Evolutionary conservation across 2,329 filamentous ascomycete species (phyloP).

Genomic region (Plenodomus biglobosus): DNA sequence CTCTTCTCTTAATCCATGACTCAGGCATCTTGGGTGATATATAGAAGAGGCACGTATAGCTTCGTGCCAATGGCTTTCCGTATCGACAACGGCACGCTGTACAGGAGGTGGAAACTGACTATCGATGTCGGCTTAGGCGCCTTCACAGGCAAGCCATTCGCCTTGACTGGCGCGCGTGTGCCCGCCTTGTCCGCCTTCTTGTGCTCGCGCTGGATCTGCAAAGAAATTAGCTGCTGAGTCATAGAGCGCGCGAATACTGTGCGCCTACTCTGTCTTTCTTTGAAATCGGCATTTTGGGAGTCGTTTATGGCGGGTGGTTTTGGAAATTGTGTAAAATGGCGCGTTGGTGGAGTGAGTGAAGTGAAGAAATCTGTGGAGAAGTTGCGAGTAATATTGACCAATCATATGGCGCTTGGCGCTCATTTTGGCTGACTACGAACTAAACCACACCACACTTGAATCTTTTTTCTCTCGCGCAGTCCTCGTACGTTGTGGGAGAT

Average conservation of each 20-base stretch:
- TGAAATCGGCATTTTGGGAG: conserved; percentile 52
- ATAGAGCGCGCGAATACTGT: neutral
- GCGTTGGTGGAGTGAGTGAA: neutral
- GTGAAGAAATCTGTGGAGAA: neutral
- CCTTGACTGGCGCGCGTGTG: conserved; percentile 56
- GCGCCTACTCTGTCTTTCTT: conserved; percentile 51
- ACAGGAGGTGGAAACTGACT: conserved; percentile 41
- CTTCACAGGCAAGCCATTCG: conserved; percentile 60
- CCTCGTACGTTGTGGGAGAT: no score
- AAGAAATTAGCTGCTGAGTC: conserved; percentile 1
- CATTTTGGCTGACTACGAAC: no score
- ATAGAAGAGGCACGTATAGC: no score
- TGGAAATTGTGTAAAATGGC: conserved; percentile 3
- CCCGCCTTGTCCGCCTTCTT: conserved; percentile 57
- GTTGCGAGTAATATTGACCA: neutral
- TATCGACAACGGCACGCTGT: no score
- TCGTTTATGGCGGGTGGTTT: neutral
- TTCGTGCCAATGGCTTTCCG: no score
- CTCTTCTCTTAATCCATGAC: no score
- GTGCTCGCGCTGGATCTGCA: conserved; percentile 57
- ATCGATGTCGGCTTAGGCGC: conserved; percentile 55
- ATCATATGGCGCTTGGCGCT: neutral
- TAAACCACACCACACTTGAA: no score
- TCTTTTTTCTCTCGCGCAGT: no score
- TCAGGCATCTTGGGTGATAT: no score